Evolutionary conservation across 1,139 yeast genomes (phyloP).

Genomic region (Yamadazyma atmosphaerica): DNA sequence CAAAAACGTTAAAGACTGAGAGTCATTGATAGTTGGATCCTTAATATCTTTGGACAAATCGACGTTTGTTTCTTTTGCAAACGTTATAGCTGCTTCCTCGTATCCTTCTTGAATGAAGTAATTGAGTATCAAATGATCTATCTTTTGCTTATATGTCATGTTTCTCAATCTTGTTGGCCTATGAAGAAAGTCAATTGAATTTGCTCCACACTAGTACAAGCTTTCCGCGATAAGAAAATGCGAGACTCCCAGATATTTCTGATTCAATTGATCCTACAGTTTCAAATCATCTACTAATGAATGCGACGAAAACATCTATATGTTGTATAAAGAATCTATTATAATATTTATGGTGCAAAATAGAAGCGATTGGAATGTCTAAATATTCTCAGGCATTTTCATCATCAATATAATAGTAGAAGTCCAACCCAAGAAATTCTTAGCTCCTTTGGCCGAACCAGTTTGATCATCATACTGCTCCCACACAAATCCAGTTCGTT

Average conservation of each 20-base stretch:
- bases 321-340: too few species aligned
- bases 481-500: slow-evolving; percentile 79
- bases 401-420: slow-evolving; percentile 78
- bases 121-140: slow-evolving; percentile 50
- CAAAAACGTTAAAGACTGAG: slow-evolving; percentile 12
- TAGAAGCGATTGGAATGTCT: too few species aligned
- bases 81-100: slow-evolving; percentile 49
- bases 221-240: background rate
- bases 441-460: slow-evolving; percentile 80
- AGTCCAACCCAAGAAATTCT: slow-evolving; percentile 95
- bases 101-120: slow-evolving; percentile 62
- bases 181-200: background rate
- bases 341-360: too few species aligned
- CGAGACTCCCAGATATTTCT: too few species aligned
- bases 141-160: slow-evolving; percentile 25
- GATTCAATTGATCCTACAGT: too few species aligned
- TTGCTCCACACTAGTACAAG: background rate
- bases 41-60: slow-evolving; percentile 15
- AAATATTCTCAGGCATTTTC: slow-evolving; percentile 64
- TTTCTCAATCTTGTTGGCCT: background rate
- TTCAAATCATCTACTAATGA: too few species aligned
- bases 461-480: slow-evolving; percentile 83
- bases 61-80: slow-evolving; percentile 45
- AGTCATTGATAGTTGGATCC: slow-evolving; percentile 6
- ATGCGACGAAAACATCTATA: too few species aligned